Conservation (phyloP, 2,329 filamentous ascomycete genomes). For the Pseudogymnoascus sp. region DNA sequence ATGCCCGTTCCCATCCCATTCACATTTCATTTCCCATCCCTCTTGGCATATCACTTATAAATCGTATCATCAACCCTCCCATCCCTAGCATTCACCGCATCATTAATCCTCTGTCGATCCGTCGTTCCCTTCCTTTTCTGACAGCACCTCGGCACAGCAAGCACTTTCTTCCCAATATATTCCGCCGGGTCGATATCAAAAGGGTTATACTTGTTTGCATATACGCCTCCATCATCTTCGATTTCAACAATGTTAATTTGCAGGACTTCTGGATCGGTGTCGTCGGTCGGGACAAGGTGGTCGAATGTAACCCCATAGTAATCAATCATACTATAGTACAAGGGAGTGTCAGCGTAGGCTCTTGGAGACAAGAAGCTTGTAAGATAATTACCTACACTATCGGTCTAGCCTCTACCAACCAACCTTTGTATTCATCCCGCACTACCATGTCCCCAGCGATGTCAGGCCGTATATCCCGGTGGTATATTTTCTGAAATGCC, state of each 20-base stretch:
- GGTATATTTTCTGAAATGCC: constrained; percentile 12
- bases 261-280: constrained; percentile 33
- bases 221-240: constrained; percentile 28
- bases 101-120: constrained; percentile 30
- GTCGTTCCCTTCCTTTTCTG: constrained; percentile 31
- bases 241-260: constrained; percentile 36
- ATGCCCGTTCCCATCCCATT: no score
- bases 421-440: constrained; percentile 13
- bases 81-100: constrained; percentile 14
- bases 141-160: constrained; percentile 36
- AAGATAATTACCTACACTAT: constrained; percentile 7
- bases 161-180: constrained; percentile 32
- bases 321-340: constrained; percentile 17
- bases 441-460: constrained; percentile 13
- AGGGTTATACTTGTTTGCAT: constrained; percentile 29
- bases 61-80: constrained; percentile 16
- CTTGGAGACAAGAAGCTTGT: background rate
- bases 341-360: background rate
- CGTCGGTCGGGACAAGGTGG: constrained; percentile 29
- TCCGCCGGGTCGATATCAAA: constrained; percentile 31
- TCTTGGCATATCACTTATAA: no score
- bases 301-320: constrained; percentile 37
- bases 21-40: no score
- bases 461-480: constrained; percentile 9
- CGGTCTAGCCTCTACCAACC: constrained; percentile 10